Base-by-base conservation (phyloP, 495 filamentous ascomycete species). In the Niebla homalea region DNA sequence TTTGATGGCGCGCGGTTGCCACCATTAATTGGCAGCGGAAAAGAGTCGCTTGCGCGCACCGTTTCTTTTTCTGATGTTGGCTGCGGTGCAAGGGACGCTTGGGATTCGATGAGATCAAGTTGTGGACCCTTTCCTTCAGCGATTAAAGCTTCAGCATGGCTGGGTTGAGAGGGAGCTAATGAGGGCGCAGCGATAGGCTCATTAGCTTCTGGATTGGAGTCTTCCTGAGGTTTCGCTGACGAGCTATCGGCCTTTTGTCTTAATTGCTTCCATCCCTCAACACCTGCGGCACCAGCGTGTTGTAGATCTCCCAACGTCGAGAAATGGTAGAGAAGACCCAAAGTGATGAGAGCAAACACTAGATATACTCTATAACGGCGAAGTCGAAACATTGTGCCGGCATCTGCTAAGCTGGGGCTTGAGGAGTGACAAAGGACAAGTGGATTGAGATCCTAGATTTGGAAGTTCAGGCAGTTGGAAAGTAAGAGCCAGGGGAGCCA, bases 301-400 rank as follows among this genome's bases (percentile, higher is more conserved):
- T 59, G 49, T 37, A 60, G 41, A 19, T 57, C 42, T 41, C 60
- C 61, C 48, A 62, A 39, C 14, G 49, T 55, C 19, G 49, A 69
- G 46, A 85, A 81, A 60, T 86, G 78, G 56, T 86, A 75, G 19
- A 90, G 64, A 15, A 79, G 66, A 39, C 88, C 65, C 25, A 82
- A 64, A 44, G 81, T 64, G 43, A 85, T 62, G 45, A 78, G 72
- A 42, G 85, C 79, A 60, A 85, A 82, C 56, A 85, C 65, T 43
- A 89, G 60, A 53, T 86, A 82, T 43, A 82, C 70, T 48, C 87
- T 80, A 59, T 87, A 90, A 65, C 86, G 75, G 46, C 87, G 81
- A 55, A 84, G 64, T 36, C 85, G 83, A 50, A 85, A 68, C 87
- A 92, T 89, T 43, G 56, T 67, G 62, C 38, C 40, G 16, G 48